These are phyloP conservation scores for Solanum etuberosum DNA, from an alignment of 257 asterid genomes.

Conservation along the genomic window DNA sequence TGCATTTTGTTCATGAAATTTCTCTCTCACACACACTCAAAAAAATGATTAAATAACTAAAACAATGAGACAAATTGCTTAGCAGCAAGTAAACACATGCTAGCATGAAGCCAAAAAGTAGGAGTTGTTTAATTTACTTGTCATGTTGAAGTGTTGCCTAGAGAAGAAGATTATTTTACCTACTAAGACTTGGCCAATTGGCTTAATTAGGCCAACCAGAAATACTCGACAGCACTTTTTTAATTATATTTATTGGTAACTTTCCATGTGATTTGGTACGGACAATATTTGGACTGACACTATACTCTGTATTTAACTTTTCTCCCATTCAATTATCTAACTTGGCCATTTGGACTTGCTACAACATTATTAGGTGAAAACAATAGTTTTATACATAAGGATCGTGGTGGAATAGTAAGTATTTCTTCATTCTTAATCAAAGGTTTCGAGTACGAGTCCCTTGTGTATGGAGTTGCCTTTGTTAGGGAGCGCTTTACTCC, in stretches of 20 bases:
- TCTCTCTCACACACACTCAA: neutral
- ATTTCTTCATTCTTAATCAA: no score
- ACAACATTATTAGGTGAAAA: neutral
- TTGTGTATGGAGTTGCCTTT: no score
- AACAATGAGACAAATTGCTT: neutral
- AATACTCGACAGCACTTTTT: neutral
- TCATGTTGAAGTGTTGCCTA: neutral
- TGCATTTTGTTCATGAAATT: neutral
- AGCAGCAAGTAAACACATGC: neutral
- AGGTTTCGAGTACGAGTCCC: neutral
- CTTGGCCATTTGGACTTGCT: neutral
- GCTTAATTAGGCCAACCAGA: neutral
- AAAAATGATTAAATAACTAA: neutral
- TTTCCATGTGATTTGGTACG: constrained; percentile 1
- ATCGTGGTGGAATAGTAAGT: neutral
- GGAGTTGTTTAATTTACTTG: neutral
- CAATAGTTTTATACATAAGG: neutral
- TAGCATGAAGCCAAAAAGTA: neutral
- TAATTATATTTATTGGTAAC: neutral
- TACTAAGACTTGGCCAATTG: neutral
- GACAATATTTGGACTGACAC: neutral
- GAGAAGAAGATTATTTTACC: neutral
- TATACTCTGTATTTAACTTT: neutral
- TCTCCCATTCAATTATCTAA: neutral
- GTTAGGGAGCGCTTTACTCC: neutral